phyloP scores from a whole-genome alignment of 192 early-diverging fungal genomes.

The Globomyces pollinis-pini region DNA sequence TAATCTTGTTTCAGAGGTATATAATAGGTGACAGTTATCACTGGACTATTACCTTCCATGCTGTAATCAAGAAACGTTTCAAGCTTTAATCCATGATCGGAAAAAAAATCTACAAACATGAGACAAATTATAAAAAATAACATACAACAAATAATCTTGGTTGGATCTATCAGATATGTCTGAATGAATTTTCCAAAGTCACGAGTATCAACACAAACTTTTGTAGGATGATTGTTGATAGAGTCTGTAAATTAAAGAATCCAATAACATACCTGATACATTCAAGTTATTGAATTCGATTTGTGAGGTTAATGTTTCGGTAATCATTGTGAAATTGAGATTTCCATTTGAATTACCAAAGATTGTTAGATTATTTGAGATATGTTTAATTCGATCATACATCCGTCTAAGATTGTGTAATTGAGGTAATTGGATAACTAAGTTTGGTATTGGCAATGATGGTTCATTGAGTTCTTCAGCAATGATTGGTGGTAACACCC shows the following conservation, averaged over 20 bases:
- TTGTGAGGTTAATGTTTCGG: slow-evolving; percentile 7
- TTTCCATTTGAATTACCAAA: neutral
- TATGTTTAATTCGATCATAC: neutral
- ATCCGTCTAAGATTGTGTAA: neutral
- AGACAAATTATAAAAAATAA: no score
- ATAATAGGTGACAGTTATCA: no score
- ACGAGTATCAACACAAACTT: slow-evolving; percentile 59
- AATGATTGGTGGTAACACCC: neutral
- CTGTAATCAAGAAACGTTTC: no score
- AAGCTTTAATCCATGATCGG: no score
- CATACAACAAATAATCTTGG: slow-evolving; percentile 70
- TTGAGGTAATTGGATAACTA: neutral
- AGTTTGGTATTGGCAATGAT: neutral
- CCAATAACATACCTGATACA: slow-evolving; percentile 25
- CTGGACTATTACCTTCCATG: no score
- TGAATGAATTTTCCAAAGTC: slow-evolving; percentile 74
- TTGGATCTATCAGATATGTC: slow-evolving; percentile 67
- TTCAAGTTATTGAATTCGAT: slow-evolving; percentile 9
- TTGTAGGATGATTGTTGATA: slow-evolving; percentile 16
- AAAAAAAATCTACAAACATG: no score
- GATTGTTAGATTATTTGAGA: neutral
- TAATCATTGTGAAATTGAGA: slow-evolving; percentile 17
- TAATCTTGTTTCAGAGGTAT: no score
- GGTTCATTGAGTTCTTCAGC: neutral
- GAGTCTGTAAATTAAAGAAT: slow-evolving; percentile 16